A percentile compares a stretch with the other conserved stretches of the same genome.
Conservation (phyloP, 1,139 yeast species). For the Kodamaea sp. region DNA sequence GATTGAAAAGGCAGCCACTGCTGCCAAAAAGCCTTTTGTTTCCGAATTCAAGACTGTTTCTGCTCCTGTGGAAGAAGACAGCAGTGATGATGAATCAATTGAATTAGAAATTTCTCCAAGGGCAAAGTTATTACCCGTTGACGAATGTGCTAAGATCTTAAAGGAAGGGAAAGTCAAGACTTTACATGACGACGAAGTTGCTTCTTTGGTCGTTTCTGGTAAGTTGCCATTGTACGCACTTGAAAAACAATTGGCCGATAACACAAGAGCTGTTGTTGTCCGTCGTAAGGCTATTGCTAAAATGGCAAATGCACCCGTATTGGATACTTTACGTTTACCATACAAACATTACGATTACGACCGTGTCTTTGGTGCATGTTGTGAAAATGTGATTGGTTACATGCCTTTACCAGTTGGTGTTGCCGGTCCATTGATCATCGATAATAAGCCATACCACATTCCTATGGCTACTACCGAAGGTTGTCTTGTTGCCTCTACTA, state of each 20-base stretch:
- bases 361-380: conserved; percentile 96
- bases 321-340: conserved; percentile 72
- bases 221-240: conserved; percentile 89
- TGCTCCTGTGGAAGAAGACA: conserved; percentile 11
- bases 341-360: conserved; percentile 84
- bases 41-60: not conserved
- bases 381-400: conserved; percentile 96
- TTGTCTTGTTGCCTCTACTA: conserved; percentile 94
- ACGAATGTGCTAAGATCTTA: conserved; percentile 58
- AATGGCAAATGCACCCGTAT: conserved; percentile 76
- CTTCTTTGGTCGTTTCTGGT: conserved; percentile 66
- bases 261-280: conserved; percentile 85
- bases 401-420: conserved; percentile 97
- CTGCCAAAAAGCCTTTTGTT: conserved; percentile 1
- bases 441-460: conserved; percentile 79
- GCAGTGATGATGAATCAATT: conserved; percentile 13
- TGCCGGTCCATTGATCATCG: conserved; percentile 94
- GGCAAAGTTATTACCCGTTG: conserved; percentile 40
- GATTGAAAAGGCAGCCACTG: conserved; percentile 33
- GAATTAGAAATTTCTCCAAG: conserved; percentile 27
- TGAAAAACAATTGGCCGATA: conserved; percentile 85
- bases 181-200: conserved; percentile 69
- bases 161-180: conserved; percentile 70
- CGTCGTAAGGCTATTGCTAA: conserved; percentile 90
- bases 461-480: conserved; percentile 99